These are phyloP conservation scores for Marvania coccoides DNA, from an alignment of 139 green algal genomes.

Conservation along the genomic window DNA sequence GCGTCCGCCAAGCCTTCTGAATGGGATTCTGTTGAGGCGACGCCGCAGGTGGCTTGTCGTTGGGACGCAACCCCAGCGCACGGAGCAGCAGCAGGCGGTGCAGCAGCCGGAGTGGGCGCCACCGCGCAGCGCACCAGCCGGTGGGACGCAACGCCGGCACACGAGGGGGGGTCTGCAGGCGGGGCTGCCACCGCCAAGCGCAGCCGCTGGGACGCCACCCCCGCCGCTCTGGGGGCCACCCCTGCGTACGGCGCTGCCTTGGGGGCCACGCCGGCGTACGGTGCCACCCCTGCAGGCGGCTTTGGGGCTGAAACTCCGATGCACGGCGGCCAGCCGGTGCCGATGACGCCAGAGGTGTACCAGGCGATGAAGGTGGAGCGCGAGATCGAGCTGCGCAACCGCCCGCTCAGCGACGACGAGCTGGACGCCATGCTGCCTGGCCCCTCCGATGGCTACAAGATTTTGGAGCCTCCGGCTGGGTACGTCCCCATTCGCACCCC, in stretches of 20 bases:
- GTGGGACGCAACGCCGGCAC: constrained; percentile 59
- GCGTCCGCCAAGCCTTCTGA: constrained; percentile 53
- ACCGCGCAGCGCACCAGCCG: constrained; percentile 43
- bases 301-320: constrained; percentile 66
- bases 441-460: constrained; percentile 75
- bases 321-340: constrained; percentile 22
- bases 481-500: constrained; percentile 94
- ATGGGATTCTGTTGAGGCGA: constrained; percentile 80
- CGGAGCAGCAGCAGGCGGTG: constrained; percentile 7
- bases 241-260: constrained; percentile 14
- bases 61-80: constrained; percentile 59
- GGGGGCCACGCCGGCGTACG: constrained; percentile 41
- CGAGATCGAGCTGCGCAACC: constrained; percentile 92
- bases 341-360: constrained; percentile 77
- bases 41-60: constrained; percentile 40
- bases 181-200: constrained; percentile 29
- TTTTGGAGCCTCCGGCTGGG: constrained; percentile 68
- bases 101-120: neutral
- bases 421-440: constrained; percentile 90
- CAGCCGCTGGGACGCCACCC: constrained; percentile 34
- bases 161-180: neutral
- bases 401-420: constrained; percentile 86
- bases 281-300: constrained; percentile 53
- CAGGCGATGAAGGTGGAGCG: constrained; percentile 58
- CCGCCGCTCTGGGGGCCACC: constrained; percentile 25